Conservation (phyloP, 2,329 filamentous ascomycete genomes). For the Sporothrix brunneoviolacea region DNA sequence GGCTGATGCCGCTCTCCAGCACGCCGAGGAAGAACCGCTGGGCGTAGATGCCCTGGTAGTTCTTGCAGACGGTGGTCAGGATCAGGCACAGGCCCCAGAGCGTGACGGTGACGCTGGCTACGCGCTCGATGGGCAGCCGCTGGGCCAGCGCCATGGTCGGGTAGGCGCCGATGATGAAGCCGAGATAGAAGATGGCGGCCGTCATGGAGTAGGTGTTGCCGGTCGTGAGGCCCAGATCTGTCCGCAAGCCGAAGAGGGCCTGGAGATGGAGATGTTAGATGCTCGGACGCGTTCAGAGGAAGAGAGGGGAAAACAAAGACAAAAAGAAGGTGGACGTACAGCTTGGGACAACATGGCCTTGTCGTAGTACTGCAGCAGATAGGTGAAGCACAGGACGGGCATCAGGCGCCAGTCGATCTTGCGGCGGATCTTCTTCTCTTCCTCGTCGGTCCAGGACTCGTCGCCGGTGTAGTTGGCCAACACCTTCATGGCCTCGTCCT, state of each 20-base stretch:
- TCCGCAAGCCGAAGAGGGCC: constrained; percentile 35
- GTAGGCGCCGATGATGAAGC: constrained; percentile 41
- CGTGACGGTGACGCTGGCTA: constrained; percentile 1
- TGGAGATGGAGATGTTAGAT: no score
- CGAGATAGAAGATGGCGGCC: constrained; percentile 42
- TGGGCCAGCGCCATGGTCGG: constrained; percentile 27
- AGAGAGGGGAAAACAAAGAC: no score
- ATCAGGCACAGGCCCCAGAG: constrained; percentile 22
- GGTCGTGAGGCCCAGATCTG: constrained; percentile 31
- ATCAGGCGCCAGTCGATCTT: constrained; percentile 38
- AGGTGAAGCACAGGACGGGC: constrained; percentile 31
- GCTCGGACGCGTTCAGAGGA: no score
- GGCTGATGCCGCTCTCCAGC: constrained; percentile 49
- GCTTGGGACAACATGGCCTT: constrained; percentile 22
- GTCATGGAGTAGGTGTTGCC: constrained; percentile 39
- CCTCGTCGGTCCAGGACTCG: constrained; percentile 5
- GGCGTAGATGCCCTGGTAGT: constrained; percentile 32
- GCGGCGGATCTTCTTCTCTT: constrained; percentile 10
- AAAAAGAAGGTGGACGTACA: no score
- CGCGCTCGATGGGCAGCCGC: constrained; percentile 7
- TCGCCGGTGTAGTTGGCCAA: constrained; percentile 8
- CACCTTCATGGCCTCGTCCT: constrained; percentile 10
- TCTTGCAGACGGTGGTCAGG: constrained; percentile 32
- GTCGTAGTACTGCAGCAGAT: constrained; percentile 16
- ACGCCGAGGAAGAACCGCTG: constrained; percentile 51